Evolutionary conservation across 2,329 filamentous ascomycete species (phyloP), one percentile per base, ranked within the genome.

Genomic region (Spiromastix sp.): DNA sequence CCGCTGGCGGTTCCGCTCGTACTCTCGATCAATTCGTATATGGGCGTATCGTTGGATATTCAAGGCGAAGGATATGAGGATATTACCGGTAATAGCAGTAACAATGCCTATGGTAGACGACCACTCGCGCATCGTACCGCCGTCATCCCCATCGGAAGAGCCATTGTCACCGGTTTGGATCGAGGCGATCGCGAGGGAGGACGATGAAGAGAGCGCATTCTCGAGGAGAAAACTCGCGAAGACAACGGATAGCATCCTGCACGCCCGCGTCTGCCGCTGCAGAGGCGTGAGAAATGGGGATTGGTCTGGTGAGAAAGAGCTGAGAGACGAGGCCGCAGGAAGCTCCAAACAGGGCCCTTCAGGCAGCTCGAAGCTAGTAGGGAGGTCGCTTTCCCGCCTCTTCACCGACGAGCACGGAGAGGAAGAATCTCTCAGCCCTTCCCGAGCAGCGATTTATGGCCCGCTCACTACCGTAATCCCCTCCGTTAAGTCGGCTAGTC

Each of bases 1-100:
- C 44, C 65, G 71, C 28, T 71, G 68, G 30, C 67, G 69, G 30
- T 70, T 64, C 42, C 73, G 70, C 30, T 72, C 68, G 47, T 72
- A 76, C 55, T 87, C 78, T 48, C 79, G 72, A 42, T 85, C 77
- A 42, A 98, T 71, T 38, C 81, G 75, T 38, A 91, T 85, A 55
- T 98, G 91, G 21, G 91, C 89, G 56, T 96, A 96, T 45, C 91
- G 78, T 61, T 98, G 91, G 32, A 93, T 89, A 55, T 98, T 98
- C 42, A 98, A 74, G 9, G 91, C 91, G 43, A 98, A 78, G 1
- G 89, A 93, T 46, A 98, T 96, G 35, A 98, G 72, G 21, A 95
- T 68, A 52, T 98, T 98, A 37, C 91, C 91, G 34, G 81, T 72
- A 51, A 98, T 93, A 33, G 91, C 87, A 2, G 87, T 93, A 36